Base-by-base conservation (phyloP, 2,329 filamentous ascomycete genomes). In the Seiridium unicorne region DNA sequence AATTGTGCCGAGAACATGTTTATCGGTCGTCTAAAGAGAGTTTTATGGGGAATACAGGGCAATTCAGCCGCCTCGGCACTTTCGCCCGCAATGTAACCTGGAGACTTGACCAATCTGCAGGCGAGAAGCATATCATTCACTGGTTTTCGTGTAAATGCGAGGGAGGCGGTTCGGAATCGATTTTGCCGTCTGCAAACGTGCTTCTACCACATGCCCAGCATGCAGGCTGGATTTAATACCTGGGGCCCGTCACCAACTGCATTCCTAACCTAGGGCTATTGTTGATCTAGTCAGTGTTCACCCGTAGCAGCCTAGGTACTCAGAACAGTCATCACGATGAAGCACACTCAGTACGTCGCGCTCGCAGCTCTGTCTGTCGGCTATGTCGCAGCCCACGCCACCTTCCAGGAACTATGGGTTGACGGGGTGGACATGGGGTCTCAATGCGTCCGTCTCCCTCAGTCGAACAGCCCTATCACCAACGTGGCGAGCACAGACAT, bases 401-500 rank as follows among this genome's bases (percentile, higher is more conserved):
- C 76, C 44, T 84, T 83, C 73, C 82, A 84, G 63, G 71, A 81
- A 42, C 73, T 82, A 42, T 83, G 79, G 79, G 73, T 81, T 26
- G 73, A 81, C 58, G 79, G 77, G 5, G 73, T 76, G 11, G 80
- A 77, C 60, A 65, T 66, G 65, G 69, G 69, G 67, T 68, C 66
- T 64, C 72, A 74, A 61, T 85, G 82, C 64, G 81, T 78, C 42
- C 77, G 84, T 57, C 60, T 81, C 0, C 82, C 82, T 1, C 55
- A 69, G 0, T 80, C 72, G 68, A 88, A 86, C 73, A 79, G 70
- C 10, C 83, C 83, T 3, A 76, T 86, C 5, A 77, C 75, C 10
- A 74, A 78, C 63, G 74, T 78, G 10, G 71, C 72, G 3, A 73
- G 73, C 3, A 70, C 71, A 32, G 75, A 77, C 67, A 74, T 81